Evolutionary conservation across 1,284 basidiomycete genomes (phyloP).

Genomic region (Neolentinus lepideus): DNA sequence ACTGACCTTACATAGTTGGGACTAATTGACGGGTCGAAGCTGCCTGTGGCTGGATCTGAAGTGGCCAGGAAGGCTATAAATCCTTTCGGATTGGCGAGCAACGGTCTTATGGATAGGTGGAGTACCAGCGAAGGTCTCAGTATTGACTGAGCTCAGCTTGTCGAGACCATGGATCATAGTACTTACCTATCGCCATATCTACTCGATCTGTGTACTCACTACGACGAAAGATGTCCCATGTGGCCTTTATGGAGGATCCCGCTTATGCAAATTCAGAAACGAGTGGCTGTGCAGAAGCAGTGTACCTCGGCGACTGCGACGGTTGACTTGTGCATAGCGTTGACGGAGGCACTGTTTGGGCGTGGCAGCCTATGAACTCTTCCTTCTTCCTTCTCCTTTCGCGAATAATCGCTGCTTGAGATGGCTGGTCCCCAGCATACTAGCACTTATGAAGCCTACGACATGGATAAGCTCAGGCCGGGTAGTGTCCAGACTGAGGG

Average conservation of each 20-base stretch:
- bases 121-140: constrained; percentile 29
- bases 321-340: neutral
- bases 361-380: neutral
- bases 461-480: neutral
- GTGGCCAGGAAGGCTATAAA: constrained; percentile 33
- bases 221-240: no score
- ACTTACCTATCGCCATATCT: no score
- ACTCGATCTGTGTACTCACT: no score
- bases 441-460: neutral
- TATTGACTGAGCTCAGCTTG: constrained; percentile 13
- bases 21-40: constrained; percentile 22
- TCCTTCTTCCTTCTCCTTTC: neutral
- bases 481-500: neutral
- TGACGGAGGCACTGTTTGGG: neutral
- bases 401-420: neutral
- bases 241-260: no score
- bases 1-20: constrained; percentile 23
- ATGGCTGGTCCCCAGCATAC: neutral
- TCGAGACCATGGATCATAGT: no score
- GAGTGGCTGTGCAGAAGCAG: neutral
- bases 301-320: neutral
- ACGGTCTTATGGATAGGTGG: constrained; percentile 31
- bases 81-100: constrained; percentile 34
- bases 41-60: constrained; percentile 33
- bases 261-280: neutral